Evolutionary conservation across 2,329 filamentous ascomycete species (phyloP), one percentile per base, ranked within the genome.

Genomic region (Colletotrichum shisoi): DNA sequence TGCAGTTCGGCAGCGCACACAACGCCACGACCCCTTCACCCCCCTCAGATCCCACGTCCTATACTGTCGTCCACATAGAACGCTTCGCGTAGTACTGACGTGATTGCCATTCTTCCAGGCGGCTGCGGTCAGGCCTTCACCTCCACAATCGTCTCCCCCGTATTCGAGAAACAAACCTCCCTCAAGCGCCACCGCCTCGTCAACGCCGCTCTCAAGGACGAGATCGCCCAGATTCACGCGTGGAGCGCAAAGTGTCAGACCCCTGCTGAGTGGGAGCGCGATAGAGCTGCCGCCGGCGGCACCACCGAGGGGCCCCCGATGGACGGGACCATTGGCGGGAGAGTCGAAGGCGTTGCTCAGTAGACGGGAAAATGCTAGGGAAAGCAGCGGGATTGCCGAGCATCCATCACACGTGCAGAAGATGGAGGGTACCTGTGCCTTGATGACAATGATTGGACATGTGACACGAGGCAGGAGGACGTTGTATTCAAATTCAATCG

Each of bases 201-300:
- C 72, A 97, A 97, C 79, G 85, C 85, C 17, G 88, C 89, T 5
- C 83, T 97, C 73, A 94, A 93, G 81, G 86, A 89, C 53, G 93
- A 97, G 80, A 96, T 97, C 76, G 91, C 92, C 17, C 87, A 86
- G 71, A 96, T 97, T 73, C 94, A 97, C 81, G 94, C 94, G 45
- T 97, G 94, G 94, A 96, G 92, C 63, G 92, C 93, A 34, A 96
- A 93, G 80, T 97, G 94, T 78, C 91, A 93, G 81, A 97, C 94
- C 9, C 92, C 92, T 0, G 92, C 93, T 74, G 92, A 97, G 81
- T 96, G 91, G 88, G 87, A 92, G 80, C 88, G 87, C 78, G 86
- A 90, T 78, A 77, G 75, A 72, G 78, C 77, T 27, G 73, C 73
- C 6, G 73, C 74, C 8, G 76, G 71, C 64, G 70, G 66, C 13